These are phyloP conservation scores for Peniophora sp. DNA, from an alignment of 1,284 basidiomycete species.

Conservation along the genomic window DNA sequence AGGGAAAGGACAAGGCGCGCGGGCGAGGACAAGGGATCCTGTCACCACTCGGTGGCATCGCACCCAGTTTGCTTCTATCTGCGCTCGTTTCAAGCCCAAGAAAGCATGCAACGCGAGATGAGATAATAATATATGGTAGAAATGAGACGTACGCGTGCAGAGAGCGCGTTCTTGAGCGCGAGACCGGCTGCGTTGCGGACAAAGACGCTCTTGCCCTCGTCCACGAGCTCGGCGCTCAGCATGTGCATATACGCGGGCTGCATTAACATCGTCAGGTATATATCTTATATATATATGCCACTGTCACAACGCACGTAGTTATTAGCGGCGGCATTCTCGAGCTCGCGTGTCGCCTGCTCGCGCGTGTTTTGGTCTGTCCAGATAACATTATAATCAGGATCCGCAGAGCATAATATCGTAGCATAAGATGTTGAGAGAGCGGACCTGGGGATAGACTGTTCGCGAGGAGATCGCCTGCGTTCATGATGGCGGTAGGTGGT, in stretches of 20 bases:
- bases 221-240: conserved; percentile 76
- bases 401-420: too few relatives aligned
- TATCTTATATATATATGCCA: conserved; percentile 13
- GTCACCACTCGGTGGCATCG: too few relatives aligned
- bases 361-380: conserved; percentile 73
- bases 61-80: too few relatives aligned
- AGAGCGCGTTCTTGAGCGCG: conserved; percentile 93
- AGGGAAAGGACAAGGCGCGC: too few relatives aligned
- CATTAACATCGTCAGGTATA: conserved; percentile 10
- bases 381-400: conserved; percentile 13
- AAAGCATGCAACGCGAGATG: too few relatives aligned
- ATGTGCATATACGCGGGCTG: conserved; percentile 88
- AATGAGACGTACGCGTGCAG: conserved; percentile 68
- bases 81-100: too few relatives aligned
- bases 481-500: conserved; percentile 50
- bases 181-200: conserved; percentile 93
- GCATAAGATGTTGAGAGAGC: conserved; percentile 24
- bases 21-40: too few relatives aligned
- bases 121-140: conserved; percentile 5
- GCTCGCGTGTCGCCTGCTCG: conserved; percentile 81
- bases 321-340: conserved; percentile 77
- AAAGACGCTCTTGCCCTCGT: conserved; percentile 65
- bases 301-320: conserved; percentile 87
- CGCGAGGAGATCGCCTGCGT: conserved; percentile 81
- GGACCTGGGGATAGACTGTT: conserved; percentile 86